A percentile compares a stretch with the other conserved stretches of the same genome.
These are phyloP conservation scores for Fusarium sacchari DNA, from an alignment of 2,329 filamentous ascomycete species.

Conservation along the genomic window DNA sequence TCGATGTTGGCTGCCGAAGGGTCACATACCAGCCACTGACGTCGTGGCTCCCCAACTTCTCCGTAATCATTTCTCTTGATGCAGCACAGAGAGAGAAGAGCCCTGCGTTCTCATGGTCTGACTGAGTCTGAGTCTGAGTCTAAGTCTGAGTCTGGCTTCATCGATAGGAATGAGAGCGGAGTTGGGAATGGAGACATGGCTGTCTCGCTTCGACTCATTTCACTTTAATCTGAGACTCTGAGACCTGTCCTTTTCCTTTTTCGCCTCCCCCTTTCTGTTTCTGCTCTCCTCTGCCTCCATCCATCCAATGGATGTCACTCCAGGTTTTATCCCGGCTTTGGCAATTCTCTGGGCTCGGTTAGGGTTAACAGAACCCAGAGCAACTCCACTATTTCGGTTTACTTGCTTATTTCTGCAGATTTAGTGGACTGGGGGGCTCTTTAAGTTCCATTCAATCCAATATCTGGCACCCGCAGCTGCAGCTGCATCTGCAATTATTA, in stretches of 20 bases:
- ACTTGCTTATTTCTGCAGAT: conserved; percentile 18
- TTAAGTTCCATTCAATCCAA: not conserved
- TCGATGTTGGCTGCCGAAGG: conserved; percentile 8
- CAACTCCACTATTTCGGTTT: conserved; percentile 31
- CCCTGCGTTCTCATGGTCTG: conserved; percentile 1
- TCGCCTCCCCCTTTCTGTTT: conserved; percentile 27
- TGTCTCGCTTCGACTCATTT: conserved; percentile 1
- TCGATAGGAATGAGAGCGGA: conserved; percentile 16
- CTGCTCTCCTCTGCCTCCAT: not conserved
- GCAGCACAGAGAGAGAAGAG: not conserved
- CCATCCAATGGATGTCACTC: too few relatives aligned
- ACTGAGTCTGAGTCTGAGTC: not conserved
- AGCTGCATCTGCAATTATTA: not conserved
- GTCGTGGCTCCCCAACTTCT: conserved; percentile 16
- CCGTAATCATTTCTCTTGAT: not conserved
- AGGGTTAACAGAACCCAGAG: not conserved
- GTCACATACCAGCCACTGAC: conserved; percentile 32
- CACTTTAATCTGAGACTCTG: not conserved
- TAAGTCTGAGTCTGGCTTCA: not conserved
- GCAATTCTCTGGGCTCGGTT: conserved; percentile 27
- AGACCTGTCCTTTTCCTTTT: not conserved
- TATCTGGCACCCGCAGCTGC: not conserved
- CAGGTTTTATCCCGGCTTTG: conserved; percentile 23
- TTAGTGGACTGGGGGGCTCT: conserved; percentile 18
- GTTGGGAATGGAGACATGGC: conserved; percentile 16